Percentiles rank a stretch among this genome's conserved stretches.
Evolutionary conservation across 352 stramenopile species (phyloP).

Genomic region (Phytophthora syringae): DNA sequence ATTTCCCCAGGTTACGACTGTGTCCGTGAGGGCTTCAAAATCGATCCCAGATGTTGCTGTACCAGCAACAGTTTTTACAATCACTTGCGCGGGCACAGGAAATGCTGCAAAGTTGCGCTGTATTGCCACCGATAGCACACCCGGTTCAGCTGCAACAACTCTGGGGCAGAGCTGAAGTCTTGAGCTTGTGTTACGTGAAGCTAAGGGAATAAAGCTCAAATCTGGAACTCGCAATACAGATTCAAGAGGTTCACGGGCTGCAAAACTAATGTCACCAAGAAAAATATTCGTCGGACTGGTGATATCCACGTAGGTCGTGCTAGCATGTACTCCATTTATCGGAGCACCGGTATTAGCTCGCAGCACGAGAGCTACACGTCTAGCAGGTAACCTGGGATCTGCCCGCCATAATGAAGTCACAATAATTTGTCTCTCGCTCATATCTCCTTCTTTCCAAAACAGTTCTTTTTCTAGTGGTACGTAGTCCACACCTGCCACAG

Average conservation of each 20-base stretch:
- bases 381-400: slow-evolving; percentile 31
- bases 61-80: slow-evolving; percentile 46
- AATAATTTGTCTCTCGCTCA: slow-evolving; percentile 53
- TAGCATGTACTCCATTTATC: slow-evolving; percentile 37
- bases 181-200: slow-evolving; percentile 57
- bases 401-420: slow-evolving; percentile 46
- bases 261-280: slow-evolving; percentile 65
- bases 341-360: slow-evolving; percentile 28
- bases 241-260: slow-evolving; percentile 33
- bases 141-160: slow-evolving; percentile 40
- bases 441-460: slow-evolving; percentile 62
- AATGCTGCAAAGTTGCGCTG: slow-evolving; percentile 58
- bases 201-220: slow-evolving; percentile 53
- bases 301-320: slow-evolving; percentile 52
- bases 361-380: slow-evolving; percentile 51
- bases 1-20: slow-evolving; percentile 42
- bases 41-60: slow-evolving; percentile 66
- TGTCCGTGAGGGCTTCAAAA: slow-evolving; percentile 42
- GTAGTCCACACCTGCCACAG: slow-evolving; percentile 59
- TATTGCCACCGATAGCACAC: slow-evolving; percentile 49
- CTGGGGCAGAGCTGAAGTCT: slow-evolving; percentile 55
- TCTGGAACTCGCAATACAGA: slow-evolving; percentile 48
- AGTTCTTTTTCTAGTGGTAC: slow-evolving; percentile 40
- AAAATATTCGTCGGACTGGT: slow-evolving; percentile 45
- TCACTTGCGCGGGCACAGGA: slow-evolving; percentile 30